Conservation (phyloP, 1,284 basidiomycete species). For the Ceratobasidium theobromae region DNA sequence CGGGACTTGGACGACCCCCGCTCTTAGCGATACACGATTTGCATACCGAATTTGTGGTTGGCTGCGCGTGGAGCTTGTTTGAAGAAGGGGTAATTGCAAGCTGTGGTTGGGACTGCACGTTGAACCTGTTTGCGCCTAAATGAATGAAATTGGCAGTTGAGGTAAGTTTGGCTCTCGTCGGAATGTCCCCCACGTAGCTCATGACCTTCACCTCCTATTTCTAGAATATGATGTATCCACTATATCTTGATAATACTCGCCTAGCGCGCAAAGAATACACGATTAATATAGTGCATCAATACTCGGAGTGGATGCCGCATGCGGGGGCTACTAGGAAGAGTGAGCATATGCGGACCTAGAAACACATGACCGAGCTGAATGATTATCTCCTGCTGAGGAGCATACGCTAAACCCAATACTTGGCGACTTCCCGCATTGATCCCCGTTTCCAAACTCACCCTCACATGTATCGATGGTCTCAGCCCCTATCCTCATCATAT, state of each 20-base stretch:
- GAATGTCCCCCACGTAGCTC: no score
- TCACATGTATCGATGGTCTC: background rate
- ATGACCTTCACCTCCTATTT: background rate
- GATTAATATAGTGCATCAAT: no score
- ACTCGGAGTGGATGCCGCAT: no score
- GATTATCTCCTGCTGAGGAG: background rate
- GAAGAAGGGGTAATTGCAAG: conserved; percentile 52
- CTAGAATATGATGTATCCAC: background rate
- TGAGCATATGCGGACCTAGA: background rate
- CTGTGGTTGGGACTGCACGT: conserved; percentile 54
- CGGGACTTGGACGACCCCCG: conserved; percentile 55
- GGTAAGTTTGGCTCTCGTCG: background rate
- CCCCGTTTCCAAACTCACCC: background rate
- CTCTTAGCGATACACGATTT: conserved; percentile 73
- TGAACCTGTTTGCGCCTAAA: conserved; percentile 47
- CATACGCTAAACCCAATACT: background rate
- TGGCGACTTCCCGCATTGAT: background rate
- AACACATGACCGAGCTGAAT: background rate
- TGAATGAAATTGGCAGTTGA: background rate
- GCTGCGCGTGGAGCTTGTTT: conserved; percentile 74
- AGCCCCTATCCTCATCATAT: conserved; percentile 1
- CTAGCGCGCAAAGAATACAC: no score
- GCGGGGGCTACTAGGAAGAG: background rate
- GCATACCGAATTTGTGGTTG: conserved; percentile 95
- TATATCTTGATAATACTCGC: no score